Conservation (phyloP, 257 asterid genomes). For the Nicotiana otophora region DNA sequence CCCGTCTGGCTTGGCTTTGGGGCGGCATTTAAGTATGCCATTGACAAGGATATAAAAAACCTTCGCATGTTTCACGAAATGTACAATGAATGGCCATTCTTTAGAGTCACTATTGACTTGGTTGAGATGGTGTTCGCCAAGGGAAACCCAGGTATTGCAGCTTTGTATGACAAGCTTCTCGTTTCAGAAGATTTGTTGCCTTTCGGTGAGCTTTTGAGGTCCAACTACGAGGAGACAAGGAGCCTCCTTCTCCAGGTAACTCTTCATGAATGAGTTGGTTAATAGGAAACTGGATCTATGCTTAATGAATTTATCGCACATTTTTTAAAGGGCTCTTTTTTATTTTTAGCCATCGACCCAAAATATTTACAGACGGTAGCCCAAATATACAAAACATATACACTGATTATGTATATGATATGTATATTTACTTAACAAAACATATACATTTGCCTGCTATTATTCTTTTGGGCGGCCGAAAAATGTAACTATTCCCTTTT, state of each 20-base stretch:
- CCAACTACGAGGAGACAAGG: constrained; percentile 37
- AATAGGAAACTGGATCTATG: no score
- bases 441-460: no score
- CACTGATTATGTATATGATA: no score
- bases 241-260: constrained; percentile 38
- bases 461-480: no score
- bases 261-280: not conserved
- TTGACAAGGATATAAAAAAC: constrained; percentile 39
- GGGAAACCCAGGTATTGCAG: constrained; percentile 50
- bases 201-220: constrained; percentile 40
- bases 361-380: no score
- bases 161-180: constrained; percentile 41
- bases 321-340: no score
- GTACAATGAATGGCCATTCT: constrained; percentile 57
- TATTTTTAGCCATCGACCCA: no score
- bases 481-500: no score
- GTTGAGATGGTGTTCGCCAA: constrained; percentile 59
- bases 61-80: constrained; percentile 38
- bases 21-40: constrained; percentile 41
- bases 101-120: constrained; percentile 46
- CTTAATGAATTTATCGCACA: no score
- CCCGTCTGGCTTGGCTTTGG: constrained; percentile 63
- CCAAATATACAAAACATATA: no score
- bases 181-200: constrained; percentile 42
- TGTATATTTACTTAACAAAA: no score